A percentile compares a stretch with the other conserved stretches of the same genome.
These are phyloP conservation scores for Byssochlamys sp. DNA, from an alignment of 2,329 filamentous ascomycete genomes.

Conservation along the genomic window DNA sequence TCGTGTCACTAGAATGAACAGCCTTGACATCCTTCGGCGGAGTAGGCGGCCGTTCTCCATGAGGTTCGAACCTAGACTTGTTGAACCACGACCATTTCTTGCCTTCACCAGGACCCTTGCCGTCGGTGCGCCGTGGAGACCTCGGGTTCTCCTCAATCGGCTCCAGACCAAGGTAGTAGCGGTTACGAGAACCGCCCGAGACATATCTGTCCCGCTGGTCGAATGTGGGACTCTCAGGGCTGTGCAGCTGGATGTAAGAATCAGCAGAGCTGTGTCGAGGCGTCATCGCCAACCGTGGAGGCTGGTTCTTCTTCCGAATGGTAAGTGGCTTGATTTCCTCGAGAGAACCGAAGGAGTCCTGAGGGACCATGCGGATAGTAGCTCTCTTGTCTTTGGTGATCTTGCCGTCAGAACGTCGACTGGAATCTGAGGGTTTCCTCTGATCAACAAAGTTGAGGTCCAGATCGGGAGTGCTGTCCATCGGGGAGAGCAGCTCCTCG, in stretches of 20 bases:
- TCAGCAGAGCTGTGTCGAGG: slow-evolving; percentile 6
- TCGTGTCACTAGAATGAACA: slow-evolving; percentile 17
- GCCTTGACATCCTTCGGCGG: slow-evolving; percentile 15
- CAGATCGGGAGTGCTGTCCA: slow-evolving; percentile 4
- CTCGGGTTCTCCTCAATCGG: slow-evolving; percentile 35
- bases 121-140: slow-evolving; percentile 19
- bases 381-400: slow-evolving; percentile 20
- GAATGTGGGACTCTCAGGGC: slow-evolving; percentile 3
- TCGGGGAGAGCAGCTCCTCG: slow-evolving; percentile 33
- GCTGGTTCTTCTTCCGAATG: slow-evolving; percentile 41
- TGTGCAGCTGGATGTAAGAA: slow-evolving; percentile 5
- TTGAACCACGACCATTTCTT: slow-evolving; percentile 41
- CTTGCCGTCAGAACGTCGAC: slow-evolving; percentile 2
- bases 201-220: slow-evolving; percentile 3
- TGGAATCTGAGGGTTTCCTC: slow-evolving; percentile 3
- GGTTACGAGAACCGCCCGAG: slow-evolving; percentile 17
- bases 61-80: slow-evolving; percentile 23
- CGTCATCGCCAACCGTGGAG: slow-evolving; percentile 6
- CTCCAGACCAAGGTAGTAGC: slow-evolving; percentile 26
- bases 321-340: slow-evolving; percentile 43
- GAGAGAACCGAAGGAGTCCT: slow-evolving; percentile 39
- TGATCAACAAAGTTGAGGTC: slow-evolving; percentile 7
- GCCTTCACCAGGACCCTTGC: slow-evolving; percentile 15
- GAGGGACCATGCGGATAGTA: slow-evolving; percentile 50
- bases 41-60: slow-evolving; percentile 15